A percentile compares a stretch with the other conserved stretches of the same genome.
Conservation (phyloP, 208 protist genomes). For the Crithidia fasciculata region DNA sequence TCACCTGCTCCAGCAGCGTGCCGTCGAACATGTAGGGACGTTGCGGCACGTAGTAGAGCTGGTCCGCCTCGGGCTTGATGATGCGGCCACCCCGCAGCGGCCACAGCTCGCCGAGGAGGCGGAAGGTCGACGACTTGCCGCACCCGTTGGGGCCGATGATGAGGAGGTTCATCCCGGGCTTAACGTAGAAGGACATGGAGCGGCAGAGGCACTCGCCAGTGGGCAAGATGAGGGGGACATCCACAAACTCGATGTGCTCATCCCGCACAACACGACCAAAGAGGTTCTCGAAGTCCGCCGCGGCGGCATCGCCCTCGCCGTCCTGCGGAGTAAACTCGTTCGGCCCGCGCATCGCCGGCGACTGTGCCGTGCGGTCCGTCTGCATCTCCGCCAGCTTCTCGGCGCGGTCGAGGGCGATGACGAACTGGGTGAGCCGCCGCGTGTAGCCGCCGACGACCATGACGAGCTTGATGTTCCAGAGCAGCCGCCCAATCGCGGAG, state of each 20-base stretch:
- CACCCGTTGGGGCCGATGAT: slow-evolving; percentile 92
- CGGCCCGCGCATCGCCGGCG: slow-evolving; percentile 9
- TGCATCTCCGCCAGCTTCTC: slow-evolving; percentile 34
- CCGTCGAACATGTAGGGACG: slow-evolving; percentile 84
- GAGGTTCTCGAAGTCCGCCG: slow-evolving; percentile 16
- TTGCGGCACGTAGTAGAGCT: slow-evolving; percentile 91
- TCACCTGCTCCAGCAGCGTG: slow-evolving; percentile 89
- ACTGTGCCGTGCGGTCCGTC: slow-evolving; percentile 30
- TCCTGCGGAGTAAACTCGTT: slow-evolving; percentile 8
- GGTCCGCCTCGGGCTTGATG: slow-evolving; percentile 65
- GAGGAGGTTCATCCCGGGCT: slow-evolving; percentile 86
- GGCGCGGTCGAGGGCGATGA: slow-evolving; percentile 43
- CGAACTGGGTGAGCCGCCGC: slow-evolving; percentile 53
- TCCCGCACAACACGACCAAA: slow-evolving; percentile 43
- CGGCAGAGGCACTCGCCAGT: slow-evolving; percentile 61
- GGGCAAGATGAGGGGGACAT: slow-evolving; percentile 74
- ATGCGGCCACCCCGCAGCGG: slow-evolving; percentile 67
- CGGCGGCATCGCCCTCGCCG: slow-evolving; percentile 1
- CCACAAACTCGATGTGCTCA: slow-evolving; percentile 84
- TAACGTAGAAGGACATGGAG: slow-evolving; percentile 77
- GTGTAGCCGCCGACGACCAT: slow-evolving; percentile 62
- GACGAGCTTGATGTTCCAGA: slow-evolving; percentile 56
- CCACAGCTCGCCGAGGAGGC: slow-evolving; percentile 86
- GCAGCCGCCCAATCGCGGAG: slow-evolving; percentile 40
- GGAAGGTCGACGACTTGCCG: slow-evolving; percentile 91